Base-by-base conservation (phyloP, 352 stramenopile genomes). In the Thalassiosira mediterranea region DNA sequence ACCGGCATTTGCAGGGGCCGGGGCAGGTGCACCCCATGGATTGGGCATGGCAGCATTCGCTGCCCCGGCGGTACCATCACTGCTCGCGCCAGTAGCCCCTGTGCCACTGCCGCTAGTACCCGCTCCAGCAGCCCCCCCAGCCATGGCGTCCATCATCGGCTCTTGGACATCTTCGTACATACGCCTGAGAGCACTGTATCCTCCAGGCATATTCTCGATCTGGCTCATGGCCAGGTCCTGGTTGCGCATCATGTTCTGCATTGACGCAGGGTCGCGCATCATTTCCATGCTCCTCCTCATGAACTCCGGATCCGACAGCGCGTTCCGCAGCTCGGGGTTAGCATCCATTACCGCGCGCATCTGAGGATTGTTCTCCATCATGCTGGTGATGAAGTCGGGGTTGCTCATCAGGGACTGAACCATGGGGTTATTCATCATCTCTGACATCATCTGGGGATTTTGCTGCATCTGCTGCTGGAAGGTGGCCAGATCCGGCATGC, bases 151-250 rank as follows among this genome's bases (percentile, higher is more conserved):
- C 88, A 98, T 95, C 49, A 99, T 92, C 1, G 96, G 96, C 73
- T 98, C 96, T 72, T 98, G 95, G 10, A 94, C 79, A 56, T 95
- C 83, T 44, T 90, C 78, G 83, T 94, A 98, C 95, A 93, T 92
- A 51, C 78, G 86, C 25, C 94, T 91, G n/a, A 99, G 81, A 0
- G 96, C 96, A 76, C 97, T 97, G 79, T 98, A 98, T 31, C 97
- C 97, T 42, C 97, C 96, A 0, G 96, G 96, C 51, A 98, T 95
- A 71, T 96, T 98, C 83, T 98, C 95, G 63, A 99, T 96, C 80
- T 99, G 97, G 46, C 91, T 92, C 86, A 99, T 90, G 15, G 96
- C 96, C 48, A 97, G 95, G 87, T 99, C 97, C 77, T 99, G 96
- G 83, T 90, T 96, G 3, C 96, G 91, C 95, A 98, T 98, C 85